These are phyloP conservation scores for Neurospora sp. DNA, from an alignment of 495 filamentous ascomycete species.

Conservation along the genomic window DNA sequence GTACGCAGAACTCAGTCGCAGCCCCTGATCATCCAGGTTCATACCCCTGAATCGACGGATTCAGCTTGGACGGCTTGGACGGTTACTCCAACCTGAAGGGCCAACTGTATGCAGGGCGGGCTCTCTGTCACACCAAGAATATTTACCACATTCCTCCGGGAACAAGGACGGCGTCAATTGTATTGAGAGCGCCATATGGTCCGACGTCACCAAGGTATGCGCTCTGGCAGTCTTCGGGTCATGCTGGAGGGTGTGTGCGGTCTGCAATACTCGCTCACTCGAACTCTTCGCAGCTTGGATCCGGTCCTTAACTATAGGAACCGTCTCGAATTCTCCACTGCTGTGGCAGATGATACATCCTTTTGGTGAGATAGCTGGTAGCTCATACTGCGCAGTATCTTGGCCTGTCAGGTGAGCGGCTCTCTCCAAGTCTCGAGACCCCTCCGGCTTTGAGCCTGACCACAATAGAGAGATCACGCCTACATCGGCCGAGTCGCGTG, in stretches of 20 bases:
- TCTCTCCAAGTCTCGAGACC: not conserved
- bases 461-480: not conserved
- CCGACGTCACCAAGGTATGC: not conserved
- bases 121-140: not conserved
- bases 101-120: not conserved
- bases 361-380: not conserved
- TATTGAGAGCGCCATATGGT: not conserved
- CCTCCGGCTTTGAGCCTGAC: not conserved
- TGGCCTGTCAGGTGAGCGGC: not conserved
- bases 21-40: not conserved
- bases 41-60: not conserved
- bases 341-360: not conserved
- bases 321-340: not conserved
- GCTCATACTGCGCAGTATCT: not conserved
- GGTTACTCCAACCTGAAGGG: not conserved
- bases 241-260: not conserved
- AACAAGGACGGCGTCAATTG: not conserved
- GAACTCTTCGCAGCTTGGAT: not conserved
- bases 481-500: not conserved
- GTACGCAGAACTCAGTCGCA: not conserved
- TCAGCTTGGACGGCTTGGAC: not conserved
- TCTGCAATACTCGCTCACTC: not conserved
- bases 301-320: too few relatives aligned
- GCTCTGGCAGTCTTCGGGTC: not conserved
- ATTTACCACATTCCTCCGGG: not conserved